Evolutionary conservation across 2,329 filamentous ascomycete species (phyloP).

Genomic region (Chaetomiaceae sp.): DNA sequence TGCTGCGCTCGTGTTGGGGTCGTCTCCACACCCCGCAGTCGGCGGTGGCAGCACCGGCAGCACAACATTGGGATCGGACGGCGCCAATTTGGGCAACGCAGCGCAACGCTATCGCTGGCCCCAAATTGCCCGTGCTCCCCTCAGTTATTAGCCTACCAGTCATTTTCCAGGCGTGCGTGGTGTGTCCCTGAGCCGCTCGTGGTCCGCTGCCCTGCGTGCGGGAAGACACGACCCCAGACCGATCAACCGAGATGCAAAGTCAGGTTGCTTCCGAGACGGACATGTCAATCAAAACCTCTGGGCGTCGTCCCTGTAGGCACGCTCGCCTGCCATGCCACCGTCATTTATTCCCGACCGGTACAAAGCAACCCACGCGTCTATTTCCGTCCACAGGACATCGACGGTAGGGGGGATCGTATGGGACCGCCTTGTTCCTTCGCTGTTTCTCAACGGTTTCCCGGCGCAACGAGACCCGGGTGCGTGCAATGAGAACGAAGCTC

Average conservation of each 20-base stretch:
- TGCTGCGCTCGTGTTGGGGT: not conserved
- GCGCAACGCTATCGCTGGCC: not conserved
- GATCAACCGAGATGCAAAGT: conserved; percentile 15
- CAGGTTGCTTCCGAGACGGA: not conserved
- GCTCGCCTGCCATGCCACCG: not conserved
- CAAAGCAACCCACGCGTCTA: conserved; percentile 8
- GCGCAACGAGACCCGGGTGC: not conserved
- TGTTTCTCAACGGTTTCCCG: not conserved
- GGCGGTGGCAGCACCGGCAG: not conserved
- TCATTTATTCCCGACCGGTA: conserved; percentile 6
- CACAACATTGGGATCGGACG: not conserved
- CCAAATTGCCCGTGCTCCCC: not conserved
- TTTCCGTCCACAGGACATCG: conserved; percentile 1
- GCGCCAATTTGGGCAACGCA: not conserved
- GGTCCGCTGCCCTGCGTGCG: not conserved
- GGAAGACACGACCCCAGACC: conserved; percentile 14
- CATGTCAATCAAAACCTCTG: not conserved
- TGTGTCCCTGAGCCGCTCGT: not conserved
- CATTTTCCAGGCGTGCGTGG: not conserved
- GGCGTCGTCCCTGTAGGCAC: no score
- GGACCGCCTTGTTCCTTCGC: not conserved
- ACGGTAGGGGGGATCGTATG: not conserved
- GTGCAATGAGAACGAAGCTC: not conserved
- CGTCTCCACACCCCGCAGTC: conserved; percentile 15
- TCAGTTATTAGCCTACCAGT: not conserved